Conservation (phyloP, 2,329 filamentous ascomycete genomes). For the Didymella exigua region DNA sequence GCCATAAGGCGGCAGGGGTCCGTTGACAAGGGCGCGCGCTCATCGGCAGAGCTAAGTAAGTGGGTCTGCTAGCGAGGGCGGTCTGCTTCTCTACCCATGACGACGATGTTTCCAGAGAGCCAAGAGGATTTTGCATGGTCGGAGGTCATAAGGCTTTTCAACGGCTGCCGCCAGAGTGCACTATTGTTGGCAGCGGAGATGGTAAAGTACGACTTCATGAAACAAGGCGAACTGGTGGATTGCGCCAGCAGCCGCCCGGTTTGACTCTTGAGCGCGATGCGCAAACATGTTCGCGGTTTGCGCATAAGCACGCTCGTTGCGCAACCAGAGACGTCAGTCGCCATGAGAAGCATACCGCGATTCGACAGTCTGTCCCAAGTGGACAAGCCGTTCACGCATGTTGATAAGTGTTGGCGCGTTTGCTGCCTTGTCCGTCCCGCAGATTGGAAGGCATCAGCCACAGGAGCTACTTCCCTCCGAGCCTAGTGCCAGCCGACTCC, state of each 20-base stretch:
- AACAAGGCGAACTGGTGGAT: constrained; percentile 14
- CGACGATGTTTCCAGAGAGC: constrained; percentile 26
- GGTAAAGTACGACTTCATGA: constrained; percentile 15
- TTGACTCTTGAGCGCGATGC: constrained; percentile 26
- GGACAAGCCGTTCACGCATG: constrained; percentile 25
- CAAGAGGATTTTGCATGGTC: constrained; percentile 27
- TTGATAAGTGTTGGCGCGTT: constrained; percentile 20
- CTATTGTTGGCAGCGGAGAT: constrained; percentile 23
- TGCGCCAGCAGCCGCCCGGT: constrained; percentile 35
- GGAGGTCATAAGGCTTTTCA: constrained; percentile 32
- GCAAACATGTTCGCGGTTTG: constrained; percentile 24
- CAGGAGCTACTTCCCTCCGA: constrained; percentile 2
- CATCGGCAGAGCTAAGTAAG: constrained; percentile 24
- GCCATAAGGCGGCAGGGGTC: constrained; percentile 15
- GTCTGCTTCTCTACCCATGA: constrained; percentile 38
- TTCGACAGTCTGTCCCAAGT: constrained; percentile 28
- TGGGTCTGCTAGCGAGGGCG: constrained; percentile 38
- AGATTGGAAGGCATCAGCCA: constrained; percentile 28
- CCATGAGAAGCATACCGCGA: constrained; percentile 8
- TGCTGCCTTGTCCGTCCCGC: constrained; percentile 20
- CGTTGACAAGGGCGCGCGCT: constrained; percentile 14
- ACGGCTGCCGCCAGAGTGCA: constrained; percentile 18
- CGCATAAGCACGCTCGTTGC: constrained; percentile 8
- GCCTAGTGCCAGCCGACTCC: neutral
- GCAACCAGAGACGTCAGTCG: constrained; percentile 22